Base-by-base conservation (phyloP, 306 rosid genomes). In the Dryas alaskensis region DNA sequence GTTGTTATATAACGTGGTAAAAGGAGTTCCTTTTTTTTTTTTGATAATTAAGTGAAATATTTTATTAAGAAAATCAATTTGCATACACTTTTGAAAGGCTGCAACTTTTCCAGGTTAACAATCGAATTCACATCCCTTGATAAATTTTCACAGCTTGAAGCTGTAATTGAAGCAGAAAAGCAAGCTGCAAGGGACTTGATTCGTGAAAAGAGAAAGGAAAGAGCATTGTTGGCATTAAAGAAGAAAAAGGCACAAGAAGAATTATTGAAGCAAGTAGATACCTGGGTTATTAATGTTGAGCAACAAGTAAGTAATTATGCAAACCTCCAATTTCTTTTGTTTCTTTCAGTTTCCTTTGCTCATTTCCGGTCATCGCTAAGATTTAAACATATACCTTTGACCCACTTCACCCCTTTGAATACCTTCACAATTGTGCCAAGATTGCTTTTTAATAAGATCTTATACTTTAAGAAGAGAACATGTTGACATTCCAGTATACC, bases 211-310 rank as follows among this genome's bases (percentile, higher is more conserved):
- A 93, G 83, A 84, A 94, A 89, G 85, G 96, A 94, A 54, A 86
- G 97, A 74, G 98, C 98, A 44, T 84, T 94, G 88, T 75, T 94
- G 69, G 92, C 96, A 11, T 81, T 94, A 59, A 94, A 87, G 92
- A 94, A 91, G 78, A 94, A 94, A 60, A 94, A 84, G 80, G 12
- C 96, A 53, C 98, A 94, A 79, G 98, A 94, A 86, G 97, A 94
- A 67, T 83, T 94, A 67, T 81, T 91, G 86, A 94, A 92, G 89
- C 96, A 94, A 88, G 98, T 94, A 49, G 98, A 91, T 61, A 79
- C 89, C 67, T 94, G 98, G 98, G 84, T 94, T 54, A 86, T 94
- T 53, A 94, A 94, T 81, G 98, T 91, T 61, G 98, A 94, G 85
- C 97, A 94, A 76, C 98, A 93, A 79, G 98, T 93, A 73, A 84